Evolutionary conservation across 495 filamentous ascomycete species (phyloP), one percentile per base, ranked within the genome.

Genomic region (Lophiotrema nucula): DNA sequence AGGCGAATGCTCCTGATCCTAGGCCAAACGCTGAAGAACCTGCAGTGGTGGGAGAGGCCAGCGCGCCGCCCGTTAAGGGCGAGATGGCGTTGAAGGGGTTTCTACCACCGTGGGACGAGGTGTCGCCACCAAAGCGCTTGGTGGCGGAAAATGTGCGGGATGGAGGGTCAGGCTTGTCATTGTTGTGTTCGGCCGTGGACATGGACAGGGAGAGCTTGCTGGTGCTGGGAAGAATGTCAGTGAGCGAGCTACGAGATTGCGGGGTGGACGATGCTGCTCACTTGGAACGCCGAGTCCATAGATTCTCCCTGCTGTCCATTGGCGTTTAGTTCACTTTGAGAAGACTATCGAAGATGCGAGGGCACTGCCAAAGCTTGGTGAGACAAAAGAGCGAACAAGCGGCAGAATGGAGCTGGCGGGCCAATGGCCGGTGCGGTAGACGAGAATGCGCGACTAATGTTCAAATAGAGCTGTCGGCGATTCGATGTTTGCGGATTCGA

Each of bases 201-300:
- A 88, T 91, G 63, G 90, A 88, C 41, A 97, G 79, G 52, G 89
- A 93, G 76, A 96, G 85, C 78, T 95, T 98, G 80, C 83, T 89
- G 71, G 83, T 79, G 79, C 87, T 92, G 69, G 31, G 31, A 35
- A 62, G 53, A 24, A 58, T 63, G 53, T 31, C 22, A 42, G 31
- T 52, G n/a, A n/a, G n/a, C n/a, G n/a, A n/a, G 16, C 49, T 68
- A 16, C 25, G 43, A 25, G 37, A 62, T n/a, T 31, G 42, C 16
- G 47, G 37, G 60, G 54, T 11, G 26, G 6, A 18, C 13, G 25
- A 11, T 24, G 42, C 49, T 18, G 24, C 87, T 76, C 82, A 95
- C 90, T 92, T 95, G 70, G 88, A 84, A 73, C 91, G 88, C 72
- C 91, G 88, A 79, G 86, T 90, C 91, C 91, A 96, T 82, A 95